Evolutionary conservation across 2,329 filamentous ascomycete species (phyloP).

Genomic region (Phaeoacremonium minimum): DNA sequence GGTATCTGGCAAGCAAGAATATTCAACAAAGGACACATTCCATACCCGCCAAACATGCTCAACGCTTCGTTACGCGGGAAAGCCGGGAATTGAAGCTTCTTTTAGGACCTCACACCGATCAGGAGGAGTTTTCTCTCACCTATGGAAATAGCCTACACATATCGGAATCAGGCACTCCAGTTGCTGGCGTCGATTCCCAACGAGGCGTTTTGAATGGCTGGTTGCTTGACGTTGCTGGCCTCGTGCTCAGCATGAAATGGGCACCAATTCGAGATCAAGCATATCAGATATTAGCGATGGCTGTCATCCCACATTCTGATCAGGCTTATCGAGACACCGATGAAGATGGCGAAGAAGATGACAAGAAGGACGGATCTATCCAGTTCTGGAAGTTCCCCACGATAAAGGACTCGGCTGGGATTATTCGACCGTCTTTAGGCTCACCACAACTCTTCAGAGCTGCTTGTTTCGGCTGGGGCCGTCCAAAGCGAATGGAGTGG

Average conservation of each 20-base stretch:
- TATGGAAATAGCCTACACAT: slow-evolving; percentile 12
- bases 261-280: slow-evolving; percentile 30
- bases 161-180: slow-evolving; percentile 9
- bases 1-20: slow-evolving; percentile 7
- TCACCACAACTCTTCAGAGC: slow-evolving; percentile 35
- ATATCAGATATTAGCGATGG: slow-evolving; percentile 46
- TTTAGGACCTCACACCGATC: slow-evolving; percentile 18
- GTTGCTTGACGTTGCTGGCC: slow-evolving; percentile 50
- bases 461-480: slow-evolving; percentile 43
- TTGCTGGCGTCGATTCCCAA: slow-evolving; percentile 5
- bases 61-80: slow-evolving; percentile 10
- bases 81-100: slow-evolving; percentile 16
- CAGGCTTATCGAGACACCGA: slow-evolving; percentile 37
- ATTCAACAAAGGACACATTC: slow-evolving; percentile 14
- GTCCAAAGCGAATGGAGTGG: slow-evolving; percentile 47
- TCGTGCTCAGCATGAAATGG: slow-evolving; percentile 50
- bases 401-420: slow-evolving; percentile 20
- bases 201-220: slow-evolving; percentile 32
- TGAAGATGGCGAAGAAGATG: slow-evolving; percentile 28
- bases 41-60: slow-evolving; percentile 8
- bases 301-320: slow-evolving; percentile 45
- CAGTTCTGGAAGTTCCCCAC: slow-evolving; percentile 48
- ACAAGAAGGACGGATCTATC: slow-evolving; percentile 38
- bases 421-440: slow-evolving; percentile 25
- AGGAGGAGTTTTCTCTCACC: slow-evolving; percentile 15